Percentiles rank a stretch among this genome's conserved stretches.
phyloP scores from a whole-genome alignment of 176 grass and related monocot species.

The Zea mays region Zm-B73-REFERENCE-NAM-5.0 NC_050102.1:50403501-50404000 shows the following conservation, averaged over 20 bases:
- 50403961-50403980: background rate
- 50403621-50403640: slow-evolving; percentile 28
- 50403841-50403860: background rate
- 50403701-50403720: background rate
- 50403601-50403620: slow-evolving; percentile 35
- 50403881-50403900: background rate
- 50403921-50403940: background rate
- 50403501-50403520: slow-evolving; percentile 14
- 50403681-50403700: background rate
- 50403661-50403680: background rate
- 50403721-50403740: background rate
- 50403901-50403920: background rate
- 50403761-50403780: background rate
- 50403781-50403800: background rate
- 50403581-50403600: slow-evolving; percentile 28
- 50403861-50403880: background rate
- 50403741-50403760: background rate
- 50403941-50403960: background rate
- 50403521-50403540: background rate
- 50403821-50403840: background rate
- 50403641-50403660: background rate
- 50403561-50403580: slow-evolving; percentile 42
- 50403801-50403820: background rate
- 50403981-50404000: background rate
- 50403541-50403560: background rate